Conservation (phyloP, 2,329 filamentous ascomycete genomes). For the Penicillium sp. region DNA sequence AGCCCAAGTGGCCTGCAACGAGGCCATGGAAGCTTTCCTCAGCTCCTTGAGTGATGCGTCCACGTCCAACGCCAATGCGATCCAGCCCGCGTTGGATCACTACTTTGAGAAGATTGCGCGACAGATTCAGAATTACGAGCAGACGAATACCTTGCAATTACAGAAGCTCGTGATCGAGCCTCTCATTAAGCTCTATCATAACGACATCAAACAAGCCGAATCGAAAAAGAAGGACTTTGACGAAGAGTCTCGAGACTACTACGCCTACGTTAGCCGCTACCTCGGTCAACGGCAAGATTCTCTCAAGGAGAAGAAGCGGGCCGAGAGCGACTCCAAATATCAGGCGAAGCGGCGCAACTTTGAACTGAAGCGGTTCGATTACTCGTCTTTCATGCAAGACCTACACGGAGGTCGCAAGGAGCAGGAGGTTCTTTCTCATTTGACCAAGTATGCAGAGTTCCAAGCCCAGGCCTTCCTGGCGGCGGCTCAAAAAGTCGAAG, state of each 20-base stretch:
- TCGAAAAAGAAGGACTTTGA: slow-evolving; percentile 97
- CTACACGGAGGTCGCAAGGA: slow-evolving; percentile 98
- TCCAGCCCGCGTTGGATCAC: slow-evolving; percentile 94
- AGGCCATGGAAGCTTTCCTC: slow-evolving; percentile 74
- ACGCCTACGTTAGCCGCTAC: slow-evolving; percentile 89
- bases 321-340: slow-evolving; percentile 92
- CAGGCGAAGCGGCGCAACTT: slow-evolving; percentile 90
- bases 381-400: slow-evolving; percentile 98
- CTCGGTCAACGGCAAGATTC: slow-evolving; percentile 95
- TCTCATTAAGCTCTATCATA: slow-evolving; percentile 80
- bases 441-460: slow-evolving; percentile 88
- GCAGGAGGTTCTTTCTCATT: slow-evolving; percentile 87
- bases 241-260: slow-evolving; percentile 98
- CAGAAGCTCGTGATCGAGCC: slow-evolving; percentile 95
- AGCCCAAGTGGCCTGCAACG: slow-evolving; percentile 77
- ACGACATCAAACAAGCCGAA: slow-evolving; percentile 97
- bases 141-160: slow-evolving; percentile 73
- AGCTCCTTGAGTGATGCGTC: slow-evolving; percentile 82
- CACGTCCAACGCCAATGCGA: slow-evolving; percentile 85
- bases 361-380: slow-evolving; percentile 95
- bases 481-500: slow-evolving; percentile 81
- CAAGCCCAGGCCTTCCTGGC: slow-evolving; percentile 78
- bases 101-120: slow-evolving; percentile 96
- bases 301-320: slow-evolving; percentile 93
- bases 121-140: slow-evolving; percentile 83